These are phyloP conservation scores for Suillus sp. DNA, from an alignment of 768 basidiomycete species.

Conservation along the genomic window DNA sequence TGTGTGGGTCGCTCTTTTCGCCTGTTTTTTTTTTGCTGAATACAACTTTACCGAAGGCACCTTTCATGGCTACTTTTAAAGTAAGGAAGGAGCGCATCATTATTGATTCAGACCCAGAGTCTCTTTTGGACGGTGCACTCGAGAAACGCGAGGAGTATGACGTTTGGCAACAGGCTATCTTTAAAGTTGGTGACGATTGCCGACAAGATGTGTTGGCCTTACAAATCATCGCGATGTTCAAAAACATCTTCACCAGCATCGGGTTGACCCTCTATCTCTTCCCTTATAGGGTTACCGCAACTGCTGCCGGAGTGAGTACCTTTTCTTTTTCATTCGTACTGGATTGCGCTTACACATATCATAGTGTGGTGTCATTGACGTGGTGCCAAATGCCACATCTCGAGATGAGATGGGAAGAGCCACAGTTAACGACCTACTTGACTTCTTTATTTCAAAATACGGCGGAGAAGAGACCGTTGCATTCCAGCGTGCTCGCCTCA, in stretches of 20 bases:
- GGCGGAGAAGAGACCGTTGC: conserved; percentile 86
- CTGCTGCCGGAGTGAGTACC: conserved; percentile 84
- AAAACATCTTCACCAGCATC: conserved; percentile 90
- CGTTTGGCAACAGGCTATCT: conserved; percentile 97
- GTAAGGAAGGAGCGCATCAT: conserved; percentile 83
- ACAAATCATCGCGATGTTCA: conserved; percentile 99
- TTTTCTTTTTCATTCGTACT: conserved; percentile 5
- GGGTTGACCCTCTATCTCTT: conserved; percentile 91
- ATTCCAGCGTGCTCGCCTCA: conserved; percentile 90
- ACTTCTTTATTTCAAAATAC: conserved; percentile 93
- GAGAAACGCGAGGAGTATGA: conserved; percentile 72
- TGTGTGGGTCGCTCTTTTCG: conserved; percentile 30
- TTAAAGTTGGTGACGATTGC: conserved; percentile 99
- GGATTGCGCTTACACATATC: conserved; percentile 1
- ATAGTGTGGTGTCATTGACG: conserved; percentile 97
- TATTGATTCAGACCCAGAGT: conserved; percentile 71
- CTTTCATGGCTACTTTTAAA: conserved; percentile 99
- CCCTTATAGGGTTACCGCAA: conserved; percentile 97
- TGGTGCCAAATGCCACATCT: conserved; percentile 96
- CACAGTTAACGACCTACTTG: conserved; percentile 93
- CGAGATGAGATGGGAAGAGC: conserved; percentile 99
- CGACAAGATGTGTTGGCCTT: conserved; percentile 97
- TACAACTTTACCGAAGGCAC: conserved; percentile 63
- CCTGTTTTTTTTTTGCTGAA: neutral
- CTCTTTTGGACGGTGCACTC: conserved; percentile 61